Base-by-base conservation (phyloP, 305 asterid species). In the Fraxinus velutina region DNA sequence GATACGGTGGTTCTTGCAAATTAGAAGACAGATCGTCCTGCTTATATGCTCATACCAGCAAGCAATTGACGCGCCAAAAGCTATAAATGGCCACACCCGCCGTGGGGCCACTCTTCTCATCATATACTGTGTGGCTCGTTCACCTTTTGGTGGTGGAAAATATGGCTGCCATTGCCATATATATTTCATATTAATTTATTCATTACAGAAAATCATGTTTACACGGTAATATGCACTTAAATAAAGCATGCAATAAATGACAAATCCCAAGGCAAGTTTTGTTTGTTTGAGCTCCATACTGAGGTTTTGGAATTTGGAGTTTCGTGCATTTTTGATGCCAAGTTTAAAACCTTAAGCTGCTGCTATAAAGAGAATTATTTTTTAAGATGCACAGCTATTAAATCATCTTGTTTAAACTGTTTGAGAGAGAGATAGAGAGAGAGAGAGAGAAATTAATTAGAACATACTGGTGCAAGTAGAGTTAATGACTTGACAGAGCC, bases 31-130 rank as follows among this genome's bases (percentile, higher is more conserved):
- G 66, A 93, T 80, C 1, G 98, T 94, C 55, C 99, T 87, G 90
- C 97, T 89, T 5, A 96, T 77, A 80, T 96, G 99, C 78, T 96
- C 99, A 79, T 96, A 96, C 99, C 99, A 94, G 77, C 98, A 94
- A 2, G 97, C 98, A 5, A 96, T 5, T 42, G 99, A 94, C 73
- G 98, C 91, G 13, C 97, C 96, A 19, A 96, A 93, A 0, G 92
- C 93, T 0, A 92, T 92, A 2, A 73, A 82, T 3, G 99, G 99
- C 98, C 98, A 96, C 82, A 96, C 92, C 15, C 95, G 93, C 88
- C 98, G 88, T 9, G 98, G 98, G 4, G 98, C 99, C 84, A 96
- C 87, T 47, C 89, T 90, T 37, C 95, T 86, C 98, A 96, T 93
- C 93, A 92, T 94, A 84, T 94, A 86, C 15, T 96, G 99, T 2